phyloP scores from a whole-genome alignment of 1,139 yeast species.

The Pichia sp. region DNA sequence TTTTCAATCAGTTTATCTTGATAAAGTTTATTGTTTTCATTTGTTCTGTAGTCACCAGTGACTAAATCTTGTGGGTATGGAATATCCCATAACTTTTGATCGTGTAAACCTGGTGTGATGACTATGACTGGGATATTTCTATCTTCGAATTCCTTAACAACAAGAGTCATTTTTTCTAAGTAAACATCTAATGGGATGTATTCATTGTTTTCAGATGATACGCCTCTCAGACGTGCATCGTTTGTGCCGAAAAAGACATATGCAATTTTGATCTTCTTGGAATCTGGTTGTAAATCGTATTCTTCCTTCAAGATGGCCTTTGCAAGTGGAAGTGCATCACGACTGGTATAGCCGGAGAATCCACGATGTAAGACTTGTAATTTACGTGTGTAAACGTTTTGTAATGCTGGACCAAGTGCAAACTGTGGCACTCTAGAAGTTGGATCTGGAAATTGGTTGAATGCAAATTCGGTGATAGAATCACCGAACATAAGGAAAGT shows the following conservation, averaged over 20 bases:
- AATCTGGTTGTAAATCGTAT: slow-evolving; percentile 34
- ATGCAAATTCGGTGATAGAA: slow-evolving; percentile 60
- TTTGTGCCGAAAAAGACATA: slow-evolving; percentile 77
- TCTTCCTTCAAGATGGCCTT: slow-evolving; percentile 49
- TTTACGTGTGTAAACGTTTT: slow-evolving; percentile 47
- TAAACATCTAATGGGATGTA: slow-evolving; percentile 52
- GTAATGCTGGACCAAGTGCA: slow-evolving; percentile 51
- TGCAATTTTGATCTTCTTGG: slow-evolving; percentile 33
- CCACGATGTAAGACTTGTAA: slow-evolving; percentile 62
- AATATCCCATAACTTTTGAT: slow-evolving; percentile 38
- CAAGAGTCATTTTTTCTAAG: slow-evolving; percentile 41
- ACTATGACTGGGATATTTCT: slow-evolving; percentile 48
- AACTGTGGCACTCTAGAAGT: slow-evolving; percentile 33
- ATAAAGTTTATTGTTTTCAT: slow-evolving; percentile 44
- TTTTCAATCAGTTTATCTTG: slow-evolving; percentile 38
- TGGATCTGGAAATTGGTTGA: slow-evolving; percentile 30
- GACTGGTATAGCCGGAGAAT: slow-evolving; percentile 58
- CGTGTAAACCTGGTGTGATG: slow-evolving; percentile 65
- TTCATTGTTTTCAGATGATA: slow-evolving; percentile 41
- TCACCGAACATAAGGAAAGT: slow-evolving; percentile 67
- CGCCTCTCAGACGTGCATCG: slow-evolving; percentile 46
- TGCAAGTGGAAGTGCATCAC: slow-evolving; percentile 47
- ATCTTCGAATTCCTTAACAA: slow-evolving; percentile 41
- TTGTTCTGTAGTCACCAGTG: slow-evolving; percentile 40
- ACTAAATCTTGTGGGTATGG: slow-evolving; percentile 30